These are phyloP conservation scores for Acacia pycnantha DNA, from an alignment of 331 rosid genomes.

Conservation along the genomic window DNA sequence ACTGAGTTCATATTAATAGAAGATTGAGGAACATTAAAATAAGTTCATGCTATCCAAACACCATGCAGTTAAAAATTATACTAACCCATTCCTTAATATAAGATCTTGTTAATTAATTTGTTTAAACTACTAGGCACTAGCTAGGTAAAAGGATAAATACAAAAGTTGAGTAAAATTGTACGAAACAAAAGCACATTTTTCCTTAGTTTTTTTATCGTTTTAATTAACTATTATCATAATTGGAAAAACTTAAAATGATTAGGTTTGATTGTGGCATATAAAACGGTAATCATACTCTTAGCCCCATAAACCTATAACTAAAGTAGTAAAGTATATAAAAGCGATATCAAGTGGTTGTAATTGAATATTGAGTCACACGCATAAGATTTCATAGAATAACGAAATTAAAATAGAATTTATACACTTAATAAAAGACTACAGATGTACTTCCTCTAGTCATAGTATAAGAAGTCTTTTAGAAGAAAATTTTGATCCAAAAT, in stretches of 20 bases:
- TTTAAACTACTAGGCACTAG: not conserved
- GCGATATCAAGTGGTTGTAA: not conserved
- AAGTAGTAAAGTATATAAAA: not conserved
- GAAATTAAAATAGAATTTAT: not conserved
- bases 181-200: not conserved
- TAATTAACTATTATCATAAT: not conserved
- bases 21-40: not conserved
- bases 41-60: not conserved
- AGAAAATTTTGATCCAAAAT: too few species aligned
- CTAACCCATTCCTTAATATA: too few species aligned
- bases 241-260: not conserved
- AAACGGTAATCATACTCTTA: slow-evolving; percentile 1
- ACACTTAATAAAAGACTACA: not conserved
- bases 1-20: not conserved
- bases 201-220: not conserved
- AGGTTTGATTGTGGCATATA: not conserved
- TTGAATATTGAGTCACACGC: slow-evolving; percentile 21
- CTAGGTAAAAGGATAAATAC: not conserved
- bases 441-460: too few species aligned
- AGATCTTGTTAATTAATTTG: too few species aligned
- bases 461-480: too few species aligned
- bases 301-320: not conserved
- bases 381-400: slow-evolving; percentile 5
- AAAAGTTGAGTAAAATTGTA: not conserved
- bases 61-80: not conserved